Base-by-base conservation (phyloP, 2,329 filamentous ascomycete species). In the Aspergillus sp. region DNA sequence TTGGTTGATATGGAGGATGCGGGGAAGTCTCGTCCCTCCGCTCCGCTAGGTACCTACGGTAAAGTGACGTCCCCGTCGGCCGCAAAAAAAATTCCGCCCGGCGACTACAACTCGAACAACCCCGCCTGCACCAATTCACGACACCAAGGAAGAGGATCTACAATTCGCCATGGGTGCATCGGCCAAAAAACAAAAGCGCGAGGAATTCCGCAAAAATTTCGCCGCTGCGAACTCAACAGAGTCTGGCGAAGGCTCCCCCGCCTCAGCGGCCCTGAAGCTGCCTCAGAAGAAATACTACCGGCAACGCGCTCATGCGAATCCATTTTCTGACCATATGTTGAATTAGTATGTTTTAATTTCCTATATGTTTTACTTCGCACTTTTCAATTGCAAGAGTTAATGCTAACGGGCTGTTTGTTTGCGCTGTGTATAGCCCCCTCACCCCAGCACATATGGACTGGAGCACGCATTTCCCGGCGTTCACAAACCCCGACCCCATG, bases 271-370 rank as follows among this genome's bases (percentile, higher is more conserved):
- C 34, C 49, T 57, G 7, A 83, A 86, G 67, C 78, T 97, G 67
- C 95, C 95, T 9, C 89, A 91, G 76, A 99, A 99, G 82, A 93
- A 90, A 79, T 96, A 95, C 78, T 99, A 96, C 75, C 86, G 95
- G 55, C 95, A 99, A 76, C 85, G 95, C 74, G 95, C 95, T 38
- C 95, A 99, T 78, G 95, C 95, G 62, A 99, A 99, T 78, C 93
- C 93, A 6, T 99, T 99, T 78, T 97, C 93, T 3, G 95, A 99
- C 70, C 95, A 99, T 79, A 81, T 85, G 57, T 81, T 99, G 71
- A 82, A 83, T 68, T 99, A 99, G 95, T 96, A 84, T 68, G 85
- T 79, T 45, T 3, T 15, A 17, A 15, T n/a, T 8, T 36, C 18
- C 18, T 4, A 3, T 8, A 30, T n/a, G n/a, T 20, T 44, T 9